Conservation (phyloP, 2,329 filamentous ascomycete genomes). For the Aspergillus terreus region DNA sequence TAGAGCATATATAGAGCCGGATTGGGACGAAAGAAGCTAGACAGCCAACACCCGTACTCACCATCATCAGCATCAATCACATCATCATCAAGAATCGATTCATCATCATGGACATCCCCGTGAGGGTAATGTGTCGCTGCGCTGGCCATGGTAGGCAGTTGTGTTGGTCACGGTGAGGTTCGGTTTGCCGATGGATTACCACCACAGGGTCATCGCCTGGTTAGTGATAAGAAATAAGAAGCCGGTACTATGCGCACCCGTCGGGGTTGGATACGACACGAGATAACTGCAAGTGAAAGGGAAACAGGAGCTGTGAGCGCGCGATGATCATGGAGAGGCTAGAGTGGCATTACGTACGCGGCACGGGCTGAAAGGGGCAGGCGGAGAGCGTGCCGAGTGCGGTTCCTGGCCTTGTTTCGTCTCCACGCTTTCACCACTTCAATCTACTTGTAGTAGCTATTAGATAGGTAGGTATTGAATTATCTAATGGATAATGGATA, state of each 20-base stretch:
- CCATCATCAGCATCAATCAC: conserved; percentile 77
- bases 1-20: background rate
- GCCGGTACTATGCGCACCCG: background rate
- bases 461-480: background rate
- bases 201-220: conserved; percentile 14
- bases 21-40: background rate
- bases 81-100: conserved; percentile 64
- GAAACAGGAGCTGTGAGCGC: background rate
- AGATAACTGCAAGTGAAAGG: background rate
- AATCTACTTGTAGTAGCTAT: too few relatives aligned
- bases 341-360: conserved; percentile 39
- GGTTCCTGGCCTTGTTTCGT: background rate
- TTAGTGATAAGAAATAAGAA: conserved; percentile 7
- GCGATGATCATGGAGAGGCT: conserved; percentile 28
- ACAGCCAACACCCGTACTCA: conserved; percentile 33
- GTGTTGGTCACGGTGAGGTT: background rate
- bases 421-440: background rate
- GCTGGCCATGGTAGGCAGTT: conserved; percentile 29
- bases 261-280: background rate
- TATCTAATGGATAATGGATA: background rate
- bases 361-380: conserved; percentile 19
- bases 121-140: conserved; percentile 44
- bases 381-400: conserved; percentile 9
- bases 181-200: conserved; percentile 8
- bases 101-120: conserved; percentile 60